Conservation (phyloP, 768 basidiomycete species). For the Russula abietina region DNA sequence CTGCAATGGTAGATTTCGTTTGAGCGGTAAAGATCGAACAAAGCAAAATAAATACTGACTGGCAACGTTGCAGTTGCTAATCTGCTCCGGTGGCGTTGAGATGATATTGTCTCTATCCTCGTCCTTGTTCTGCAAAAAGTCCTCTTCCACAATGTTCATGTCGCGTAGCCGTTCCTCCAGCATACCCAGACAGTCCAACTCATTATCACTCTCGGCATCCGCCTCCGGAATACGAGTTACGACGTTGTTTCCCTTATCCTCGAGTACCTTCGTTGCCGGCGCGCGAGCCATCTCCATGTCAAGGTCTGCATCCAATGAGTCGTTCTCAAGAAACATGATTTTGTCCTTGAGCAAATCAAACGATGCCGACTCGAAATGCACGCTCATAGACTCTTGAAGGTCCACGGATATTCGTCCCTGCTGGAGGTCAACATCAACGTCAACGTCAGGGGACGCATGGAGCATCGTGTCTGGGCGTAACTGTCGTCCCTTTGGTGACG, state of each 20-base stretch:
- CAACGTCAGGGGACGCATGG: neutral
- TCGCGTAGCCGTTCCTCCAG: conserved; percentile 20
- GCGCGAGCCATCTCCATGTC: conserved; percentile 8
- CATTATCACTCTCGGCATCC: conserved; percentile 1
- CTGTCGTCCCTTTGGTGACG: conserved; percentile 12
- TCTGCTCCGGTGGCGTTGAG: conserved; percentile 5
- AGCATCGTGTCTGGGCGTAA: conserved; percentile 6
- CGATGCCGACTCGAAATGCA: conserved; percentile 24
- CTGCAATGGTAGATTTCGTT: neutral
- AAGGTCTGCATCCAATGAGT: conserved; percentile 19
- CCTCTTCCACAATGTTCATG: conserved; percentile 14
- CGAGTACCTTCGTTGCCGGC: neutral
- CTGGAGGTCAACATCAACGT: conserved; percentile 7
- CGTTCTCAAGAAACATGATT: conserved; percentile 19
- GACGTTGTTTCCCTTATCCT: neutral
- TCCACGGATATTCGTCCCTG: conserved; percentile 17
- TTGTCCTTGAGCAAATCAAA: conserved; percentile 25
- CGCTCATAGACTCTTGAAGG: conserved; percentile 19
- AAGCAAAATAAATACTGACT: neutral
- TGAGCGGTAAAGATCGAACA: neutral
- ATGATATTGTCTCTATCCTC: neutral
- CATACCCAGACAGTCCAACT: conserved; percentile 1
- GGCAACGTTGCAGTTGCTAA: neutral
- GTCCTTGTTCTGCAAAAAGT: neutral
- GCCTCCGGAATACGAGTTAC: neutral